Percentiles rank a stretch among this genome's conserved stretches.
Conservation (phyloP, 139 green algal genomes). For the Trebouxia sp. region DNA sequence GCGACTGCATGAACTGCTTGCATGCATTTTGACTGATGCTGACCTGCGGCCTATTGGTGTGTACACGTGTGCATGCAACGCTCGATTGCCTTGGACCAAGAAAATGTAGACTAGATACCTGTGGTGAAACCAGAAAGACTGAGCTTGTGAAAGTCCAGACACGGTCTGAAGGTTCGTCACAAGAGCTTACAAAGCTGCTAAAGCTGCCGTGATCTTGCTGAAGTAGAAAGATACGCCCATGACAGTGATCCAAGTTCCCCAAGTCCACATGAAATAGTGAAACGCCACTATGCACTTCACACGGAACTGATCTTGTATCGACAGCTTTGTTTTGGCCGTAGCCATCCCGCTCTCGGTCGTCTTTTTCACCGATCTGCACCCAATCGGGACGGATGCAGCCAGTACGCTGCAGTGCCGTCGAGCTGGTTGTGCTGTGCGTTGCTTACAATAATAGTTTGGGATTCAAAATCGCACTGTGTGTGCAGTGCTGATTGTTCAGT, state of each 20-base stretch:
- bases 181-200: background rate
- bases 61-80: background rate
- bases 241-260: background rate
- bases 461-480: no score
- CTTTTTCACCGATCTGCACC: no score
- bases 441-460: no score
- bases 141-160: background rate
- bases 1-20: background rate
- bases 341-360: no score
- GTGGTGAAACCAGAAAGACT: background rate
- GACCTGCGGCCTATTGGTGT: background rate
- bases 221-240: background rate
- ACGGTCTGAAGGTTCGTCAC: background rate
- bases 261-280: background rate
- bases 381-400: no score
- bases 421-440: no score
- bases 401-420: no score
- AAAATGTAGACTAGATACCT: conserved; percentile 18
- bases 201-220: background rate
- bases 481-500: no score
- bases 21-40: background rate
- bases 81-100: background rate
- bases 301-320: background rate
- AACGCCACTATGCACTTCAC: background rate
- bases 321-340: background rate